phyloP scores from a whole-genome alignment of 768 basidiomycete genomes.

The Saitozyma podzolica region DNA sequence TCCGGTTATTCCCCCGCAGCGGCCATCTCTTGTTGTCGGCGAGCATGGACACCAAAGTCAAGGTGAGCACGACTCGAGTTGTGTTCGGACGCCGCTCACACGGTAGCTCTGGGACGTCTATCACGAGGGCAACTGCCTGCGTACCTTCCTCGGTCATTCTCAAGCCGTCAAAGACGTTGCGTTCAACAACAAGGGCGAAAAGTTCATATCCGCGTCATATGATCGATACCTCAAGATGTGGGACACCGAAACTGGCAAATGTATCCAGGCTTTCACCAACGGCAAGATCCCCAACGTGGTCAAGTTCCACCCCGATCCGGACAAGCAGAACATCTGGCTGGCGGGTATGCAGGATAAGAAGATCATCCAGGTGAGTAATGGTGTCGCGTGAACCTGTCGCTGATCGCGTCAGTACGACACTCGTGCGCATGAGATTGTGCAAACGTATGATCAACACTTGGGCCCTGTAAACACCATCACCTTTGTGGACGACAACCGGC shows the following conservation, averaged over 20 bases:
- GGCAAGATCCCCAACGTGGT: conserved; percentile 97
- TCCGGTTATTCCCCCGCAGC: conserved; percentile 86
- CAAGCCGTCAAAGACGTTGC: conserved; percentile 95
- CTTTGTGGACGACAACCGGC: conserved; percentile 95
- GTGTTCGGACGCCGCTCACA: neutral
- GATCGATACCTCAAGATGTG: conserved; percentile 98
- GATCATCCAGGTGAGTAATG: conserved; percentile 79
- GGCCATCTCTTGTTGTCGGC: conserved; percentile 91
- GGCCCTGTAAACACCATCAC: conserved; percentile 99
- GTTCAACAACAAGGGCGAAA: conserved; percentile 88
- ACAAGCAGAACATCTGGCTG: conserved; percentile 93
- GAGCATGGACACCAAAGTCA: conserved; percentile 98
- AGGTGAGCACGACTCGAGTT: conserved; percentile 58
- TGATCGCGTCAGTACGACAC: conserved; percentile 77
- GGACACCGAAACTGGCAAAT: conserved; percentile 98
- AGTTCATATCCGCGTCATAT: conserved; percentile 88
- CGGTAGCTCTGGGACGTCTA: conserved; percentile 94
- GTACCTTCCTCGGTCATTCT: conserved; percentile 95
- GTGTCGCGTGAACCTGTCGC: conserved; percentile 2
- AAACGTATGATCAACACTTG: conserved; percentile 98
- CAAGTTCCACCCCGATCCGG: conserved; percentile 91
- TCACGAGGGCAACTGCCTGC: conserved; percentile 89
- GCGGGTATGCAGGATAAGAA: conserved; percentile 99
- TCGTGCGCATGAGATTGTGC: conserved; percentile 88
- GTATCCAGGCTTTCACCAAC: conserved; percentile 92